These are phyloP conservation scores for Boletus bicolor DNA, from an alignment of 768 basidiomycete species.

Conservation along the genomic window DNA sequence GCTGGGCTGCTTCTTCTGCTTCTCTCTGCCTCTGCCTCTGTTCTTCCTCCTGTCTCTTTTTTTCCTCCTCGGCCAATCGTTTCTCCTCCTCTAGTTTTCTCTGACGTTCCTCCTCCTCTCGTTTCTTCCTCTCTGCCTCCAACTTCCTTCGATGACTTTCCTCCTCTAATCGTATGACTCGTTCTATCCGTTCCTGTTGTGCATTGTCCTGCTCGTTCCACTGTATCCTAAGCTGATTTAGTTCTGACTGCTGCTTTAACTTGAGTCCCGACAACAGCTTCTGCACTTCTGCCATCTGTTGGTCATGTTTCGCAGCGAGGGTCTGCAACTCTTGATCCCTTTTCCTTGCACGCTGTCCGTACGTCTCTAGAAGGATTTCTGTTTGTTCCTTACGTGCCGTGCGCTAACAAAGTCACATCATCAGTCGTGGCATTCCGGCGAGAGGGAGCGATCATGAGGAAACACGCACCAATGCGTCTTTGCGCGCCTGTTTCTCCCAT, in stretches of 20 bases:
- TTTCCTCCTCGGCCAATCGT: slow-evolving; percentile 42
- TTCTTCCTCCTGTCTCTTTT: slow-evolving; percentile 40
- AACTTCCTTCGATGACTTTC: slow-evolving; percentile 49
- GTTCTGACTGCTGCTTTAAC: slow-evolving; percentile 44
- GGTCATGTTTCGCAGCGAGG: slow-evolving; percentile 41
- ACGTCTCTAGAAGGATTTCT: slow-evolving; percentile 18
- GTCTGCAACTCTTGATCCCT: slow-evolving; percentile 23
- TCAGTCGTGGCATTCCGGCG: background rate
- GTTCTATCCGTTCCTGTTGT: slow-evolving; percentile 59
- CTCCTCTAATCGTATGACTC: slow-evolving; percentile 59
- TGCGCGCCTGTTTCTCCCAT: slow-evolving; percentile 46
- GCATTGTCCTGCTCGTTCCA: slow-evolving; percentile 46
- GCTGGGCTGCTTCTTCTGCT: slow-evolving; percentile 31
- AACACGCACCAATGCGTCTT: slow-evolving; percentile 43
- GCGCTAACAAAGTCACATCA: slow-evolving; percentile 25
- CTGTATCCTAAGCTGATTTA: slow-evolving; percentile 39
- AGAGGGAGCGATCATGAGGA: background rate
- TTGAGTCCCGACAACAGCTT: slow-evolving; percentile 41
- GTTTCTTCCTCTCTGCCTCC: slow-evolving; percentile 54
- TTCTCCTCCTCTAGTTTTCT: slow-evolving; percentile 48
- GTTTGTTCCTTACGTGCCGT: slow-evolving; percentile 36
- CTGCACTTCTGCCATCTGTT: slow-evolving; percentile 54
- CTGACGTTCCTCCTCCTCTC: slow-evolving; percentile 46
- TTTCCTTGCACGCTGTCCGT: slow-evolving; percentile 7
- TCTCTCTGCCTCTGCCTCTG: slow-evolving; percentile 37